Base-by-base conservation (phyloP, 164 flowering plant genomes). In the Tinospora cordifolia region DNA sequence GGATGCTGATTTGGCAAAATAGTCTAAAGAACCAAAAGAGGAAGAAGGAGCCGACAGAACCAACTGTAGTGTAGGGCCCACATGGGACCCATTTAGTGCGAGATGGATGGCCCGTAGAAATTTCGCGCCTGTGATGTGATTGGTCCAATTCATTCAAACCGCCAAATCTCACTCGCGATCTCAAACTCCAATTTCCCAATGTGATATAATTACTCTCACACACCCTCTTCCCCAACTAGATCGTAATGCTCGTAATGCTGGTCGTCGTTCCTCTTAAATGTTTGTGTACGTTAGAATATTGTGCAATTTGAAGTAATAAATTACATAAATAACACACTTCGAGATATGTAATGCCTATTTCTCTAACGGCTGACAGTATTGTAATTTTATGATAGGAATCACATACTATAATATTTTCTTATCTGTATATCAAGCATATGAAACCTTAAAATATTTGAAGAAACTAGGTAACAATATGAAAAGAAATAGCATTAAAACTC, bases 21-120 rank as follows among this genome's bases (percentile, higher is more conserved):
- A 54, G 60, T 54, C 60, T 21, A n/a, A 51, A 26, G 8, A 24
- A 14, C 8, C 38, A 51, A 14, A 49, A 24, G 64, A 11, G 15
- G 22, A 26, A 8, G 44, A 40, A 25, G 57, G 71, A 41, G 68
- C 71, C 78, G 78, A 75, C 75, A 71, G 72, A 75, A 69, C 74
- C 60, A 60, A 66, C 27, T 30, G 25, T n/a, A 69, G 78, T 6
- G 60, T 2, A 4, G 36, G 36, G 36, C 36, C 36, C 36, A 30
- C 3, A 30, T 75, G 70, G 74, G 74, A 51, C 71, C 68, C 62
- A 65, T n/a, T 24, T 62, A 66, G 34, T 74, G 77, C 30, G 66
- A 40, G 67, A 30, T 67, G 67, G 71, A 63, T 49, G 41, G 66
- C 44, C 59, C 70, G 46, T 25, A 24, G 34, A 69, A 65, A 41